phyloP scores from a whole-genome alignment of 441 rosid species.

The Populus hybrid region DNA sequence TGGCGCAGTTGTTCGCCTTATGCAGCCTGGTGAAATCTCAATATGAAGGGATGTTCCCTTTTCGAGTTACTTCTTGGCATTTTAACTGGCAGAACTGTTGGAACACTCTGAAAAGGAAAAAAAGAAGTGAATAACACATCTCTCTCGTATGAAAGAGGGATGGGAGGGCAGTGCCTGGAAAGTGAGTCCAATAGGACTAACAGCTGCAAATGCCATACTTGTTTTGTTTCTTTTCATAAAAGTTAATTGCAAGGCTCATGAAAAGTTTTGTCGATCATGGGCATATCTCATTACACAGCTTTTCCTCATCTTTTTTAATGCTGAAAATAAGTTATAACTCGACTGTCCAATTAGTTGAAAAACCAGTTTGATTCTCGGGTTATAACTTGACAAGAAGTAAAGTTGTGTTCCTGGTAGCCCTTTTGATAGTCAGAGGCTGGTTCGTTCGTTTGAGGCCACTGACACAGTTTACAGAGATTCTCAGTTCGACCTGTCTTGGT shows the following conservation, averaged over 20 bases:
- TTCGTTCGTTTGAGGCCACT: too few relatives aligned
- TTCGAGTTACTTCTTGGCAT: constrained; percentile 40
- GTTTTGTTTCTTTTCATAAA: constrained; percentile 15
- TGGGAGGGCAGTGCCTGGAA: constrained; percentile 10
- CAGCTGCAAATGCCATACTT: constrained; percentile 45
- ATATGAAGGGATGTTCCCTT: constrained; percentile 29
- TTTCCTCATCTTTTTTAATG: neutral
- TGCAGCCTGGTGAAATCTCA: constrained; percentile 21
- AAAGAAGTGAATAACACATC: constrained; percentile 15
- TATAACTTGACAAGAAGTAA: too few relatives aligned
- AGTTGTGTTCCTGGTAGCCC: too few relatives aligned
- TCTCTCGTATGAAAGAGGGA: constrained; percentile 14
- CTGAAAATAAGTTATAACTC: neutral
- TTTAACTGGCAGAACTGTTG: constrained; percentile 46
- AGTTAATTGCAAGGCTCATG: constrained; percentile 30
- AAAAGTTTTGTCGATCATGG: constrained; percentile 25
- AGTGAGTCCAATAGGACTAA: constrained; percentile 37
- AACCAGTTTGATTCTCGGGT: neutral
- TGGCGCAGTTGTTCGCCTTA: constrained; percentile 18
- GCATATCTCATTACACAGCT: neutral
- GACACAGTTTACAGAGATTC: too few relatives aligned
- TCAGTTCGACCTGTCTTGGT: too few relatives aligned
- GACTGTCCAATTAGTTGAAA: neutral
- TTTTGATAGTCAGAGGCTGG: too few relatives aligned
- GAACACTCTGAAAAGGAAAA: constrained; percentile 14